phyloP scores from a whole-genome alignment of 2,329 filamentous ascomycete species.

The Clonostachys byssicola region DNA sequence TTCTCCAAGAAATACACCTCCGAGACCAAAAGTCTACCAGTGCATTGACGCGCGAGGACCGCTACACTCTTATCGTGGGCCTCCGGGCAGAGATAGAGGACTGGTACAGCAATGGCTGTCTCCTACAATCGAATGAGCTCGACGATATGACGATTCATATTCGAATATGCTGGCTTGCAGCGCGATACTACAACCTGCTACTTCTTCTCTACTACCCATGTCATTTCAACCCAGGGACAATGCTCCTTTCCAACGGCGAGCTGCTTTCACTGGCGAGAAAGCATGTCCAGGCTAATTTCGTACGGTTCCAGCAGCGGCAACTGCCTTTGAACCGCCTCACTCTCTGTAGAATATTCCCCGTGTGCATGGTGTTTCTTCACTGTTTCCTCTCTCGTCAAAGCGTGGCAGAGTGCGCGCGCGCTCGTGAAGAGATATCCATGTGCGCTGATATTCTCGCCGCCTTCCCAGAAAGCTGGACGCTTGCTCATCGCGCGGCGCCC shows the following conservation, averaged over 20 bases:
- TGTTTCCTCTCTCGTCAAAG: constrained; percentile 5
- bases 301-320: constrained; percentile 34
- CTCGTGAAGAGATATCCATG: constrained; percentile 24
- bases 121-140: constrained; percentile 33
- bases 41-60: constrained; percentile 21
- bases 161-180: constrained; percentile 36
- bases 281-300: constrained; percentile 33
- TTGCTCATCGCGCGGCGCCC: constrained; percentile 24
- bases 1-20: constrained; percentile 27
- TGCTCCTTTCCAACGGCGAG: constrained; percentile 18
- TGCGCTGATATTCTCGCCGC: constrained; percentile 28
- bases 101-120: constrained; percentile 40
- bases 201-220: constrained; percentile 36
- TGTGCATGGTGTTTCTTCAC: constrained; percentile 29
- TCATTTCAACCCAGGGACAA: constrained; percentile 26
- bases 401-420: constrained; percentile 4
- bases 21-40: constrained; percentile 18
- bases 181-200: constrained; percentile 37
- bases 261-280: constrained; percentile 32
- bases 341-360: constrained; percentile 29
- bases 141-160: constrained; percentile 40
- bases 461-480: constrained; percentile 26
- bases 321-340: constrained; percentile 37
- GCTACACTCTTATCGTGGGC: constrained; percentile 21
- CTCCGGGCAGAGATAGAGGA: constrained; percentile 38